Evolutionary conservation across 495 filamentous ascomycete species (phyloP), one percentile per base, ranked within the genome.

Genomic region (Sporormia fimetaria): DNA sequence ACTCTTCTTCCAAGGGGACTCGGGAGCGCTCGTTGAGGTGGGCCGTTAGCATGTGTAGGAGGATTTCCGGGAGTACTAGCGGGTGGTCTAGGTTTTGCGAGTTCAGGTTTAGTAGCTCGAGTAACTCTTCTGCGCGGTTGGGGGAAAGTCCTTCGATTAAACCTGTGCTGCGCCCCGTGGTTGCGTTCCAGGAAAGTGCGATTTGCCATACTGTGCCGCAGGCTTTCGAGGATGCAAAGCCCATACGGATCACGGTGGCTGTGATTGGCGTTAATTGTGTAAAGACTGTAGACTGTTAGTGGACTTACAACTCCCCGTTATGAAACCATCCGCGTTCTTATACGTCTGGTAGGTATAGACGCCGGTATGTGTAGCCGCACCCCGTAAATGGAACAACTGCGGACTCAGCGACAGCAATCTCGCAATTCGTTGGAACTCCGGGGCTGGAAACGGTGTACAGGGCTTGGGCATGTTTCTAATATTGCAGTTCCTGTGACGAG

Each of bases 11-110:
- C 21, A 11, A 15, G 4, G 42, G 42, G 14, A 37, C 16, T 2
- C 42, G 42, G 21, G 32, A 23, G 2, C 32, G 30, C 9, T 37
- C 22, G 21, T 44, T 37, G 23, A 44, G 42, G 8, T 30, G 10
- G 3, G 8, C 20, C 10, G 9, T 8, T 21, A 44, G 30, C 33
- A 44, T 37, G 18, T 37, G 24, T 17, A 44, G 33, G 2, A 44
- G n/a, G 5, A 44, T 37, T 20, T 44, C 42, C 4, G 32, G 42
- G 5, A 44, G 7, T 6, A 24, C 24, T 3, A 44, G 33, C 3
- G 42, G 42, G 32, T 44, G 42, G 8, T n/a, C 26, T 11, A 44
- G 42, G 5, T 24, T 15, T 9, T 12, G 23, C 3, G 33, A 28
- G 6, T 5, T 11, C 2, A 16, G 18, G 23, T 38, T 38, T 11